phyloP scores from a whole-genome alignment of 306 rosid species.

The Benincasa hispida region DNA sequence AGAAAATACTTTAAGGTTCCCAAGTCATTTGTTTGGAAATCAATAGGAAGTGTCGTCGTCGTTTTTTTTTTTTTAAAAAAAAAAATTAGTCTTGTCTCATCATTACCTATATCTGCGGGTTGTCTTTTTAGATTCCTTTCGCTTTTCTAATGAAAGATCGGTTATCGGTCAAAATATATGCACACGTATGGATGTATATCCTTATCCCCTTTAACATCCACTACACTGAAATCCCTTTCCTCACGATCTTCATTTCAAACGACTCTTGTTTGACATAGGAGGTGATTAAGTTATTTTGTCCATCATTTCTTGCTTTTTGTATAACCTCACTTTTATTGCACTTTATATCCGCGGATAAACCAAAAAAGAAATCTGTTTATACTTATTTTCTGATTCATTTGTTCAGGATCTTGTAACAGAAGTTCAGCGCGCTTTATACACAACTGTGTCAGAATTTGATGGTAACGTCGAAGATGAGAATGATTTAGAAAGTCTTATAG shows the following conservation, averaged over 20 bases:
- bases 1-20: too few relatives aligned
- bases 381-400: background rate
- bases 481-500: constrained; percentile 57
- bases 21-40: too few relatives aligned
- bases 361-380: background rate
- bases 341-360: background rate
- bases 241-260: background rate
- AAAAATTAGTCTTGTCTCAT: too few relatives aligned
- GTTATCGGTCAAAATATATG: too few relatives aligned
- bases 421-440: constrained; percentile 51
- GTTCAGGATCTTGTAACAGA: constrained; percentile 49
- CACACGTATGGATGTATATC: background rate
- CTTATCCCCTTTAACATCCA: background rate
- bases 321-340: background rate
- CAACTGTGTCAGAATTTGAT: constrained; percentile 16
- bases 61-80: too few relatives aligned
- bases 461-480: constrained; percentile 29
- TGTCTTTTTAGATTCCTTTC: too few relatives aligned
- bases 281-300: background rate
- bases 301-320: background rate
- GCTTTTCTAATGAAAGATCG: too few relatives aligned
- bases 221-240: background rate
- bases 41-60: too few relatives aligned
- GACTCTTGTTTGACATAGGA: background rate
- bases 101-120: too few relatives aligned